Evolutionary conservation across 225 moss, liverwort and hornwort species (phyloP), one percentile per base, ranked within the genome.

Genomic region (Lunularia cruciata): DNA sequence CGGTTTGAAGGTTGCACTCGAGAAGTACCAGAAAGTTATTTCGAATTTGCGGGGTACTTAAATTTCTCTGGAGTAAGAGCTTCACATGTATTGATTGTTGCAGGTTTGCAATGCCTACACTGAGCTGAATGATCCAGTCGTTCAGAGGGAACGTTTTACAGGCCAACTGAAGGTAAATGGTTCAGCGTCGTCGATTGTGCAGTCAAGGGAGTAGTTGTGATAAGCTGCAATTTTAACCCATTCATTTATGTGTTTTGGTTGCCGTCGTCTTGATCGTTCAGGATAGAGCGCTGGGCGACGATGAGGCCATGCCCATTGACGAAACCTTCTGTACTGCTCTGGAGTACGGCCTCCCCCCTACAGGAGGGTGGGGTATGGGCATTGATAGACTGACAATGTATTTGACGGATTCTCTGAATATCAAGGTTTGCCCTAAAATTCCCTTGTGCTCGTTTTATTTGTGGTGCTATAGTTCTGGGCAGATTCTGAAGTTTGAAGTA

Each of bases 61-160:
- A n/a, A n/a, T n/a, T n/a, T n/a, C n/a, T n/a, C n/a, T n/a, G n/a
- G n/a, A n/a, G n/a, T n/a, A n/a, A n/a, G n/a, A n/a, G n/a, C n/a
- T n/a, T n/a, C n/a, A n/a, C n/a, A n/a, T 18, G 22, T 61, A 61
- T 20, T 61, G 9, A 53, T 22, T 53, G 8, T 30, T 76, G 34
- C 77, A 93, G 92, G 83, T 92, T 3, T 92, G 92, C 84, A 96
- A 96, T 85, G 95, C 95, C 0, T 96, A 96, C 55, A 96, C 95
- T 3, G 95, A 96, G 77, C 73, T 96, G 52, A 96, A 96, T 70
- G 95, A 96, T 40, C 95, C 95, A 33, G 88, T 87, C 31, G 78
- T 95, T 28, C 95, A 95, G 79, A 88, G 95, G 26, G 89, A 92
- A 43, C 95, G 95, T 19, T 95, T 95, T 74, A 84, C 83, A 27